These are phyloP conservation scores for Coniferiporia sulphurascens DNA, from an alignment of 1,284 basidiomycete species.

Conservation along the genomic window DNA sequence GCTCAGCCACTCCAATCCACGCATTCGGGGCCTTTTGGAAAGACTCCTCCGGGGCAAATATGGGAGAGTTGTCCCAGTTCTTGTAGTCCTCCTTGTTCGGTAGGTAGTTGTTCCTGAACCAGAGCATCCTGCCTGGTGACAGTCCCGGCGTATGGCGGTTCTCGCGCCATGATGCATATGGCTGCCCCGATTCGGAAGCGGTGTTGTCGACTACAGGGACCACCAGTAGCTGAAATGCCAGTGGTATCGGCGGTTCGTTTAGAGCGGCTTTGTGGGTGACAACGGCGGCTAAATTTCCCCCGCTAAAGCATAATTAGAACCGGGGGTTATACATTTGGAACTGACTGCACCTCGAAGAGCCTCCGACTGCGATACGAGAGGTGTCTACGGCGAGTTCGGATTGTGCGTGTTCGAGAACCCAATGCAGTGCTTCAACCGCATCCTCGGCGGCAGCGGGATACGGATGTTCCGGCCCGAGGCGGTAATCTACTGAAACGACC, in stretches of 20 bases:
- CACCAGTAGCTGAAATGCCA: conserved; percentile 59
- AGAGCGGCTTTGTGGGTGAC: conserved; percentile 58
- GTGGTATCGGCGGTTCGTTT: conserved; percentile 44
- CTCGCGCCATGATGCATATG: conserved; percentile 50
- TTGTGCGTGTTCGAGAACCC: conserved; percentile 47
- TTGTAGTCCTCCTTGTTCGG: conserved; percentile 54
- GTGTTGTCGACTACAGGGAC: conserved; percentile 75
- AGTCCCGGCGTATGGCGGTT: conserved; percentile 59
- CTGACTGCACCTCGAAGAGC: conserved; percentile 55
- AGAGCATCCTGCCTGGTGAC: conserved; percentile 59
- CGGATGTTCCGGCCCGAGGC: conserved; percentile 67
- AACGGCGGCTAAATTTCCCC: conserved; percentile 68
- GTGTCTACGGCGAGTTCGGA: conserved; percentile 37
- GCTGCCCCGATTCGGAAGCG: conserved; percentile 36
- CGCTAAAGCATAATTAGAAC: conserved; percentile 34
- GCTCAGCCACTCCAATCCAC: conserved; percentile 60
- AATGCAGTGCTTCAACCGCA: conserved; percentile 59
- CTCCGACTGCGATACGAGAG: conserved; percentile 50
- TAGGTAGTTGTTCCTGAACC: conserved; percentile 67
- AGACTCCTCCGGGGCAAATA: conserved; percentile 55
- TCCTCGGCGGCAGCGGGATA: conserved; percentile 77
- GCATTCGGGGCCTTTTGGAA: conserved; percentile 49
- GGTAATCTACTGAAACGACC: conserved; percentile 67
- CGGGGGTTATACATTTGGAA: background rate
- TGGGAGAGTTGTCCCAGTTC: conserved; percentile 66